phyloP scores from a whole-genome alignment of 2,329 filamentous ascomycete genomes.

The Nothophoma quercina region DNA sequence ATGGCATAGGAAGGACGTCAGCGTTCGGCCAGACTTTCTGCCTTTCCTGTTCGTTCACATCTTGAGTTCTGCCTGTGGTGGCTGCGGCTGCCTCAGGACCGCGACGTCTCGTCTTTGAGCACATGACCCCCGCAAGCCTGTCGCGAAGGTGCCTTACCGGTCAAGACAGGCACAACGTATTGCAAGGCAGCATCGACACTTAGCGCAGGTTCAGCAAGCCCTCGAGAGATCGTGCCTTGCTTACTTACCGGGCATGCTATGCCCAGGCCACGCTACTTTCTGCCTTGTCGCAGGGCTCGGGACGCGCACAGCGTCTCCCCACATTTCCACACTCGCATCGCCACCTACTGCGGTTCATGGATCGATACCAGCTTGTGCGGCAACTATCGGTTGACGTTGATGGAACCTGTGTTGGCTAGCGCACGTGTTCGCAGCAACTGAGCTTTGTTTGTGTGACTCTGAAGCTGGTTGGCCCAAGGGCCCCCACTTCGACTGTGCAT shows the following conservation, averaged over 20 bases:
- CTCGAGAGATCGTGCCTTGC: no score
- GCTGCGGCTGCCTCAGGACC: not conserved
- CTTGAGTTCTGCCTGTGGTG: no score
- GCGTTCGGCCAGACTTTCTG: not conserved
- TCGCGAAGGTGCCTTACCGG: no score
- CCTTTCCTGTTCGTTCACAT: not conserved
- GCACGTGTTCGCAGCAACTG: slow-evolving; percentile 3
- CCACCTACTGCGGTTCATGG: not conserved
- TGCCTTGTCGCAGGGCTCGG: not conserved
- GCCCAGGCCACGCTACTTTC: not conserved
- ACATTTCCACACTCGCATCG: not conserved
- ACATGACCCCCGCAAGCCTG: no score
- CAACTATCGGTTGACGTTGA: slow-evolving; percentile 2
- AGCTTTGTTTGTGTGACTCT: slow-evolving; percentile 3
- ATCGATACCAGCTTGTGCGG: not conserved
- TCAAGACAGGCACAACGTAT: not conserved
- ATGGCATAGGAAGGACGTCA: not conserved
- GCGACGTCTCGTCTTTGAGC: no score
- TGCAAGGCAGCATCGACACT: no score
- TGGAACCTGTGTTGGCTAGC: slow-evolving; percentile 3
- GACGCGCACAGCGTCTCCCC: not conserved
- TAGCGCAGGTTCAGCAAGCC: no score
- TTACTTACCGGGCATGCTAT: slow-evolving; percentile 1
- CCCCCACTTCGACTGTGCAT: not conserved
- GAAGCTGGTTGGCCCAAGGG: not conserved